These are phyloP conservation scores for Ustilago trichophora DNA, from an alignment of 1,284 basidiomycete species.

Conservation along the genomic window DNA sequence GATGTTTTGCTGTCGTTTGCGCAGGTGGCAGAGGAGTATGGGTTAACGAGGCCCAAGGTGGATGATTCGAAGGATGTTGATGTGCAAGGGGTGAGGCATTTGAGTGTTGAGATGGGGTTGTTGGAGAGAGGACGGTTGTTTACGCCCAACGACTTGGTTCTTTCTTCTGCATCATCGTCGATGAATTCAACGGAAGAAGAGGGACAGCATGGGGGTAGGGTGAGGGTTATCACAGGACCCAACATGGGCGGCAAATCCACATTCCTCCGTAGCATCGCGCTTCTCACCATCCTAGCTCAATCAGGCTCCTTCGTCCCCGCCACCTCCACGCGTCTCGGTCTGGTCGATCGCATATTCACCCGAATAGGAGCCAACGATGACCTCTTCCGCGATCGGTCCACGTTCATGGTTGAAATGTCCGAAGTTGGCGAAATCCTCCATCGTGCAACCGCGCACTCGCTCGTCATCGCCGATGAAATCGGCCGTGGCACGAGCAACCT, in stretches of 20 bases:
- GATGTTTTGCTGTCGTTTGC: conserved; percentile 87
- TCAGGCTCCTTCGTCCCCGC: conserved; percentile 93
- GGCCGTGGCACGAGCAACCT: conserved; percentile 91
- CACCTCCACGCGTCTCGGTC: conserved; percentile 77
- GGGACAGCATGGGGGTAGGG: neutral
- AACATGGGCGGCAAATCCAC: conserved; percentile 97
- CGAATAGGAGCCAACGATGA: conserved; percentile 97
- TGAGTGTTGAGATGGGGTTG: conserved; percentile 89
- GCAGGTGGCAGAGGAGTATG: conserved; percentile 80
- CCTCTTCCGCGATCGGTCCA: conserved; percentile 87
- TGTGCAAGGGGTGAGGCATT: conserved; percentile 84
- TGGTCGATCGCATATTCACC: conserved; percentile 91
- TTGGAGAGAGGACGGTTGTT: conserved; percentile 69
- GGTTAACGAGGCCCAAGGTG: conserved; percentile 78
- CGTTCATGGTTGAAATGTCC: conserved; percentile 78
- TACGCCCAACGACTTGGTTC: conserved; percentile 76
- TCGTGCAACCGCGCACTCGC: conserved; percentile 70
- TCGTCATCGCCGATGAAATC: conserved; percentile 74
- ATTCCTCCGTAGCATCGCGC: conserved; percentile 86
- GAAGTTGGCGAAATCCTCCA: conserved; percentile 72
- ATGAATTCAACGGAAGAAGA: no score
- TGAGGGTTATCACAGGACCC: conserved; percentile 89
- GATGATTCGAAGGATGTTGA: conserved; percentile 71
- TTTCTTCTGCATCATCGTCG: neutral
- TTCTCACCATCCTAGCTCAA: conserved; percentile 90